These are phyloP conservation scores for Chlorella sorokiniana DNA, from an alignment of 139 green algal species.

Conservation along the genomic window DNA sequence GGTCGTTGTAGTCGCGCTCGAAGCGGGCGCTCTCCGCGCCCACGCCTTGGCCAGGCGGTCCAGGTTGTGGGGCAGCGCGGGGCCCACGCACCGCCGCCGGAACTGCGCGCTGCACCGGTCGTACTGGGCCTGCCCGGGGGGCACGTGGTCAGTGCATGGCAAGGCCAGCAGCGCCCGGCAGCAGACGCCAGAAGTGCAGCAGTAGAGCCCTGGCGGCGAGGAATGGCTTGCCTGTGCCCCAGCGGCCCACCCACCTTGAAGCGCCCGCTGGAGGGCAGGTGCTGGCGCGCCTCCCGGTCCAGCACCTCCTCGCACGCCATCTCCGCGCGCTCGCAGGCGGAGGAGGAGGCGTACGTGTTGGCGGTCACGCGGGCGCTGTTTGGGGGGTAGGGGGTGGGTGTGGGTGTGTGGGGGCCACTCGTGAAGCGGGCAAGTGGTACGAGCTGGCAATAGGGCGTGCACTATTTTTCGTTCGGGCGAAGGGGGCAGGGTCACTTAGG, in stretches of 20 bases:
- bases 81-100: background rate
- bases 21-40: slow-evolving; percentile 64
- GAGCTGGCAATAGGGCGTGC: background rate
- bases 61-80: background rate
- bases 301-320: slow-evolving; percentile 53
- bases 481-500: too few species aligned
- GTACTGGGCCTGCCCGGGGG: slow-evolving; percentile 23
- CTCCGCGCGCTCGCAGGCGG: slow-evolving; percentile 50
- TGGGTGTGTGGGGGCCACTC: too few species aligned
- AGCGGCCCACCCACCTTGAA: slow-evolving; percentile 49
- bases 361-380: slow-evolving; percentile 27
- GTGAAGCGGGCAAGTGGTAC: too few species aligned
- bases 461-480: too few species aligned
- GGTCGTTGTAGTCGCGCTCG: slow-evolving; percentile 83
- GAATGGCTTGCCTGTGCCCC: too few species aligned
- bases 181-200: background rate
- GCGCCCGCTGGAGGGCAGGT: slow-evolving; percentile 53
- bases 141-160: too few species aligned
- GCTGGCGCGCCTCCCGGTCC: slow-evolving; percentile 50
- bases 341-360: slow-evolving; percentile 43
- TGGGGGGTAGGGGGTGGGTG: background rate
- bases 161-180: too few species aligned
- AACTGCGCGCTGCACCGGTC: slow-evolving; percentile 59
- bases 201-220: too few species aligned
- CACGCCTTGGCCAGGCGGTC: slow-evolving; percentile 57